A percentile compares a stretch with the other conserved stretches of the same genome.
These are phyloP conservation scores for Curvularia lunata DNA, from an alignment of 2,329 filamentous ascomycete species.

Conservation along the genomic window DNA sequence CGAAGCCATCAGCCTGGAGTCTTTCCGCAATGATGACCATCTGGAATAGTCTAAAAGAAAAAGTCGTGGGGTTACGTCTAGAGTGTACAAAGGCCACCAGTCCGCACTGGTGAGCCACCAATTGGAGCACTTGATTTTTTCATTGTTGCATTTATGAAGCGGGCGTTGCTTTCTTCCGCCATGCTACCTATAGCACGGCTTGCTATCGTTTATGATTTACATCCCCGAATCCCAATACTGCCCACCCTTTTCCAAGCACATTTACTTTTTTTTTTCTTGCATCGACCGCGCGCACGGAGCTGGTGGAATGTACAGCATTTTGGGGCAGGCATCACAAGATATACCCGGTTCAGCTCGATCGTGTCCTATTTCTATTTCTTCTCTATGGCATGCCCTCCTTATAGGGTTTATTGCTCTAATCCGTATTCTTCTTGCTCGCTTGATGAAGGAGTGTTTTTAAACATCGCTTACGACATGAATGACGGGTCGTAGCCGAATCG, in stretches of 20 bases:
- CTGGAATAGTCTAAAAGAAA: constrained; percentile 2
- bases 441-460: constrained; percentile 1
- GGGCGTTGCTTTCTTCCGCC: constrained; percentile 8
- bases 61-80: background rate
- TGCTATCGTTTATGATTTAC: constrained; percentile 14
- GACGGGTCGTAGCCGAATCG: constrained; percentile 1
- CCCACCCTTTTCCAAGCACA: constrained; percentile 2
- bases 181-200: constrained; percentile 3
- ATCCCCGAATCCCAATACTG: background rate
- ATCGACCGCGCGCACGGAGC: constrained; percentile 13
- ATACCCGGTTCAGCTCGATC: constrained; percentile 19
- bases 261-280: constrained; percentile 7
- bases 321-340: constrained; percentile 17
- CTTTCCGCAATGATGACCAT: constrained; percentile 10
- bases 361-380: constrained; percentile 10
- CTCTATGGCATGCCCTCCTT: background rate
- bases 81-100: background rate
- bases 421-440: constrained; percentile 3
- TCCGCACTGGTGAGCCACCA: constrained; percentile 1
- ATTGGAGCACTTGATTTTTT: constrained; percentile 5
- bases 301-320: constrained; percentile 15
- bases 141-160: constrained; percentile 13
- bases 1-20: constrained; percentile 20
- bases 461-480: constrained; percentile 3
- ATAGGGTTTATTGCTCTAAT: constrained; percentile 5